A percentile compares a stretch with the other conserved stretches of the same genome.
phyloP scores from a whole-genome alignment of 148 eudicot genomes.

The Rhododendron simsii region DNA sequence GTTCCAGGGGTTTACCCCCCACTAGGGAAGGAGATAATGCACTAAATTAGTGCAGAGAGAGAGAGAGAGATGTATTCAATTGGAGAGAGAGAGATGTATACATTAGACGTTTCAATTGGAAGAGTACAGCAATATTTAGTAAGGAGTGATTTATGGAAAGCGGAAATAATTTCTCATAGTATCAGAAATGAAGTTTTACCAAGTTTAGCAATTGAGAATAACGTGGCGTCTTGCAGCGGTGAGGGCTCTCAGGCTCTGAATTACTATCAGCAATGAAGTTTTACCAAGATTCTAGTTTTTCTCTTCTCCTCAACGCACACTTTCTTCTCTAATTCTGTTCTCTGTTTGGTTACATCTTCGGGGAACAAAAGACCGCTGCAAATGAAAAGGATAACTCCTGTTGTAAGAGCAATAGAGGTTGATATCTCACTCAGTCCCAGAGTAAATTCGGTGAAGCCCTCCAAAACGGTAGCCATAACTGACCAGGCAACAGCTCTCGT shows the following conservation, averaged over 20 bases:
- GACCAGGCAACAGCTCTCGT: slow-evolving; percentile 94
- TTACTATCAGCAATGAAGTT: no score
- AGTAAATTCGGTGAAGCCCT: slow-evolving; percentile 89
- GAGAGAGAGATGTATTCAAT: not conserved
- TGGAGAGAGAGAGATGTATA: not conserved
- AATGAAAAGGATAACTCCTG: slow-evolving; percentile 28
- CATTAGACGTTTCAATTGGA: not conserved
- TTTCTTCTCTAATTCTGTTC: not conserved
- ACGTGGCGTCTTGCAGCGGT: not conserved
- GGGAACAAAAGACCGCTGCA: slow-evolving; percentile 16
- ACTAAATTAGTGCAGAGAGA: not conserved
- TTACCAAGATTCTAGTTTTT: no score
- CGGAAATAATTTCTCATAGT: not conserved
- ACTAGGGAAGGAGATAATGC: not conserved
- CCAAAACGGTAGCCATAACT: slow-evolving; percentile 87
- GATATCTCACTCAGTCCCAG: slow-evolving; percentile 77
- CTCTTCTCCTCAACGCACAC: not conserved
- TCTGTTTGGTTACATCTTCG: slow-evolving; percentile 28
- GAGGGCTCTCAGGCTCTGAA: no score
- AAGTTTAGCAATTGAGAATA: not conserved
- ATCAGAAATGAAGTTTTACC: not conserved
- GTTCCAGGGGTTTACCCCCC: not conserved
- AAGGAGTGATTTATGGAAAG: not conserved
- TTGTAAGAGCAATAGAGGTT: slow-evolving; percentile 45
- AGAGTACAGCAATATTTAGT: not conserved